phyloP scores from a whole-genome alignment of 2,329 filamentous ascomycete species.

The Penicillium sp. region DNA sequence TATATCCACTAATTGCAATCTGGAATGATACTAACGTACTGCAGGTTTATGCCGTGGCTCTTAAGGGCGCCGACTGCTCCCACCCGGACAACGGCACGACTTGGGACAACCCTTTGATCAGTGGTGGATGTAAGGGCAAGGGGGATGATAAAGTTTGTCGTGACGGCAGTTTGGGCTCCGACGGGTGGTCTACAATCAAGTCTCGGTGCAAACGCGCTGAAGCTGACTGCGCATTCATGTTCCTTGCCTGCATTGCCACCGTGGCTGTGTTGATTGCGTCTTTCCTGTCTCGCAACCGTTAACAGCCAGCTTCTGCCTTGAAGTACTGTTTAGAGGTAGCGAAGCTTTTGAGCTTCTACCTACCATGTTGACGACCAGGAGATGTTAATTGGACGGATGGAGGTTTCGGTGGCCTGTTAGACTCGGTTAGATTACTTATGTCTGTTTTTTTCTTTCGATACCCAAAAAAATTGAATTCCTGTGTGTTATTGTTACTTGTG shows the following conservation, averaged over 20 bases:
- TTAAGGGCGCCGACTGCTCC: slow-evolving; percentile 17
- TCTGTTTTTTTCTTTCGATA: neutral
- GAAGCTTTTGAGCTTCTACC: neutral
- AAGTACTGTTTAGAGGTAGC: neutral
- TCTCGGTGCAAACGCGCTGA: slow-evolving; percentile 21
- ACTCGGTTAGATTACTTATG: neutral
- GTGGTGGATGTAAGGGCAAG: slow-evolving; percentile 17
- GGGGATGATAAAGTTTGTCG: neutral
- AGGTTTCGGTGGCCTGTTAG: neutral
- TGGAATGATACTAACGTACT: neutral
- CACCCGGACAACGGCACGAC: neutral
- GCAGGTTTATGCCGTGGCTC: slow-evolving; percentile 22
- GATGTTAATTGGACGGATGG: neutral
- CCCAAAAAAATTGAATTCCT: neutral
- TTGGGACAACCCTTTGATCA: slow-evolving; percentile 17
- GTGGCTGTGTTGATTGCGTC: slow-evolving; percentile 8
- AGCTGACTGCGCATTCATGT: slow-evolving; percentile 26
- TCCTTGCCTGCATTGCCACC: slow-evolving; percentile 19
- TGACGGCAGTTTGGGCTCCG: neutral
- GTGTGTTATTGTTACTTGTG: neutral
- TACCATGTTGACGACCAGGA: no score
- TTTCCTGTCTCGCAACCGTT: slow-evolving; percentile 6
- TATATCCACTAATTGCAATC: neutral
- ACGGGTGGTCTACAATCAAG: slow-evolving; percentile 2
- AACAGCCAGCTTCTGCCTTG: neutral